Conservation (phyloP, 441 rosid genomes). For the Adansonia madagascariensis region DNA sequence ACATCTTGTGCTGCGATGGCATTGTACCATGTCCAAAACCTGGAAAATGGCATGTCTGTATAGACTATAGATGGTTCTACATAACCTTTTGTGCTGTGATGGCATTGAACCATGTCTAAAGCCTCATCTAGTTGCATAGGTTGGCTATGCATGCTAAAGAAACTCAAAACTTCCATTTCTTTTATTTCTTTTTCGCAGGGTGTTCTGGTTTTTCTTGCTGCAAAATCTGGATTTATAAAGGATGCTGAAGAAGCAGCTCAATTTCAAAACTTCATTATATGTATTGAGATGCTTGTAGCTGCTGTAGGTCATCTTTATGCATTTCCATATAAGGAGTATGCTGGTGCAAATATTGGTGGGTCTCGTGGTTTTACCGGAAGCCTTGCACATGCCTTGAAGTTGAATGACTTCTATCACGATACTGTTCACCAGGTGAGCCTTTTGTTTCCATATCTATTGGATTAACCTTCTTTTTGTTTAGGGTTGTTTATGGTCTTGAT, state of each 20-base stretch:
- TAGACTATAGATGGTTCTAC: not conserved
- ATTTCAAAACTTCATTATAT: constrained; percentile 83
- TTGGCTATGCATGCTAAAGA: not conserved
- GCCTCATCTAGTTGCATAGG: constrained; percentile 13
- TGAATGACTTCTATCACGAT: constrained; percentile 95
- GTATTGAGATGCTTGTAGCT: constrained; percentile 96
- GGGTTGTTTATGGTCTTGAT: constrained; percentile 32
- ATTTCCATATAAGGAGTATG: constrained; percentile 96
- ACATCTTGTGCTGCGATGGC: not conserved
- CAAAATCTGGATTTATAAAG: constrained; percentile 77
- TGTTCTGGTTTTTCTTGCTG: constrained; percentile 93
- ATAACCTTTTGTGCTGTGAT: not conserved
- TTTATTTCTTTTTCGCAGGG: constrained; percentile 55
- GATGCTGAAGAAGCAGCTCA: constrained; percentile 80
- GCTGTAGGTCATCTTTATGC: constrained; percentile 91
- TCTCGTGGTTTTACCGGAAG: constrained; percentile 72
- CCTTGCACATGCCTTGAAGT: constrained; percentile 86
- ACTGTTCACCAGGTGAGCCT: constrained; percentile 88
- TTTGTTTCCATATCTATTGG: constrained; percentile 8
- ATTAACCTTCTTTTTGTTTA: not conserved
- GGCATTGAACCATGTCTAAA: not conserved
- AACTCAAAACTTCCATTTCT: not conserved
- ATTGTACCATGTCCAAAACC: not conserved
- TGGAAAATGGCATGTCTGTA: not conserved
- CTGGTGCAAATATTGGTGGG: constrained; percentile 89